phyloP scores from a whole-genome alignment of 805 yeast species.

The Candida loeiensis region DNA sequence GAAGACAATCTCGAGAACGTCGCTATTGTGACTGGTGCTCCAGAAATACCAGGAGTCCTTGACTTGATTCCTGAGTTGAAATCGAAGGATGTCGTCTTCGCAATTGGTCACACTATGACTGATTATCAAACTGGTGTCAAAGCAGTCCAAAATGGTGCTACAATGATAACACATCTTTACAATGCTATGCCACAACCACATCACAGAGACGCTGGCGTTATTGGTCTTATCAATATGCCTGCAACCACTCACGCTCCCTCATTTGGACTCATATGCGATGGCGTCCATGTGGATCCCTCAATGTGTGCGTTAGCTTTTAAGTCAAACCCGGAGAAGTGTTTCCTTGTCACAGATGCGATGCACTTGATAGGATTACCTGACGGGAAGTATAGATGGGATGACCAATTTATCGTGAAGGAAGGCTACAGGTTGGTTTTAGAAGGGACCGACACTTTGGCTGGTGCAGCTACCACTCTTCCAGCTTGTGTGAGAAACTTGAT shows the following conservation, averaged over 20 bases:
- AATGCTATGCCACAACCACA: constrained; percentile 64
- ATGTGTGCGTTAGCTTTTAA: constrained; percentile 49
- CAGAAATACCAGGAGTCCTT: constrained; percentile 46
- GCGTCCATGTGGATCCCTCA: constrained; percentile 57
- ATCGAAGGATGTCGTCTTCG: constrained; percentile 33
- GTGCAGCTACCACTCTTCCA: constrained; percentile 55
- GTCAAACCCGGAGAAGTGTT: constrained; percentile 50
- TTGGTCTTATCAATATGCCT: constrained; percentile 44
- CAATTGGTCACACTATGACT: constrained; percentile 48
- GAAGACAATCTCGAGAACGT: constrained; percentile 32
- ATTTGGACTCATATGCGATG: constrained; percentile 56
- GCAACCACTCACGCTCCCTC: constrained; percentile 33
- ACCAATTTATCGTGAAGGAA: constrained; percentile 44
- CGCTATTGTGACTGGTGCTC: constrained; percentile 49
- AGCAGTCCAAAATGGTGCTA: constrained; percentile 50
- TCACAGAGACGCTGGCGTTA: constrained; percentile 55
- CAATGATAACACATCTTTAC: constrained; percentile 59
- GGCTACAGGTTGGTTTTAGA: constrained; percentile 46
- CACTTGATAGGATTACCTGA: constrained; percentile 53
- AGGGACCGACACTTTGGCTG: constrained; percentile 58
- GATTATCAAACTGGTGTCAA: constrained; percentile 34
- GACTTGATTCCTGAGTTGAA: constrained; percentile 37
- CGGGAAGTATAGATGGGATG: constrained; percentile 53
- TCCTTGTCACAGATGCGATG: constrained; percentile 59
- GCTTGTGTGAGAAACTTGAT: constrained; percentile 49